Base-by-base conservation (phyloP, 768 basidiomycete genomes). In the Coprinellus aureogranulatus region DNA sequence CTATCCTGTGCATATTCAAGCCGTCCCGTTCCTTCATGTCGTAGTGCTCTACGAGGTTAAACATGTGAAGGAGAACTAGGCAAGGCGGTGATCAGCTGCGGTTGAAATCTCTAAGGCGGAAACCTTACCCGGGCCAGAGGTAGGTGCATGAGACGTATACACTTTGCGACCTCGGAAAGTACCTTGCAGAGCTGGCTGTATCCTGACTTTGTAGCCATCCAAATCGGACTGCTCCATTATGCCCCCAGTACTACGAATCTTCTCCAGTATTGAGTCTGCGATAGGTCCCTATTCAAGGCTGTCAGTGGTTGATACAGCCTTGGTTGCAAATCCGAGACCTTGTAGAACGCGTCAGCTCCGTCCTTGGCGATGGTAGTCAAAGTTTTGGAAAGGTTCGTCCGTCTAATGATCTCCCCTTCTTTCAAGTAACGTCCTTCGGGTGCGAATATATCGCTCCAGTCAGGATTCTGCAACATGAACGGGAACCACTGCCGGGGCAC, bases 31-130 rank as follows among this genome's bases (percentile, higher is more conserved):
- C 84, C 25, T 75, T 72, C 18, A 79, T 62, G 31, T 82, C 70
- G 65, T 82, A 98, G n/a, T 81, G 78, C 67, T 97, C 94, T 46
- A 96, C 73, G 20, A 94, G 69, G 67, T 98, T 97, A n/a, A 98
- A 75, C 81, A 98, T 89, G 67, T 93, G 89, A 40, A 97, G 73
- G 41, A 98, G 74, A n/a, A 90, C 91, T 78, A 39, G 9, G 22
- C 48, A 46, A 47, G 42, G 60, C 25, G 46, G 57, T 26, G n/a
- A 37, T 20, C 4, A 22, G 23, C 23, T n/a, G 5, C 14, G 20
- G 34, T 37, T 20, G 44, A 4, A 41, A 2, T 12, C 26, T 48
- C 23, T 5, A 4, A 6, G 25, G n/a, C 39, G 54, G 28, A 37
- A 4, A 23, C 67, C 73, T 55, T 62, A 82, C 81, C 78, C 49